Base-by-base conservation (phyloP, 176 grass and related monocot genomes). In the Eleusine coracana region DNA sequence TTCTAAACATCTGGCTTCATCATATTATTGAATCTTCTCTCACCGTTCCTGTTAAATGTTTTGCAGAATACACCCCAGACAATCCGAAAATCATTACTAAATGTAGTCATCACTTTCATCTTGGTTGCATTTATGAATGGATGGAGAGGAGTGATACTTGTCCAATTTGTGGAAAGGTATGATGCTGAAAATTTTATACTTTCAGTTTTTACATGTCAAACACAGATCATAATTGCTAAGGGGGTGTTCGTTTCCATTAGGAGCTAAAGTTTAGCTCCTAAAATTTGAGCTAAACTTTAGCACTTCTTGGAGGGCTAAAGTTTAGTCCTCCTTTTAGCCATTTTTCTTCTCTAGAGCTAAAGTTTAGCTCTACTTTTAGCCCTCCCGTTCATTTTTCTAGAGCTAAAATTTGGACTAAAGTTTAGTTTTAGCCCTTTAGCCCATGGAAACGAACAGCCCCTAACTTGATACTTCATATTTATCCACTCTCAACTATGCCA, bases 51-150 rank as follows among this genome's bases (percentile, higher is more conserved):
- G 17, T 68, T 68, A 31, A 28, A 71, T 21, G 62, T 52, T 3
- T 83, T 55, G 83, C 88, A 97, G 94, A 97, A 80, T 97, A 97
- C 80, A 94, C 92, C 1, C 46, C 55, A 3, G 94, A 94, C 60
- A 97, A 97, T 83, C 94, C 94, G 23, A 94, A 92, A 88, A 94
- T 94, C 60, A 40, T 97, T 60, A 69, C 89, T 59, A 90, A 94
- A 85, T 97, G 94, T 80, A 92, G 85, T 36, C 94, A 97, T 73
- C 92, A 94, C 88, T 97, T 94, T 68, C 94, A 97, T 90, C 88
- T 97, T 75, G 89, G 94, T 59, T 97, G 94, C 88, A 97, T 97
- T 87, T 97, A 94, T 67, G 94, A 97, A 82, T 97, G 94, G 94
- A 97, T 97, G 94, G 94, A 97, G 80, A 86, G 94, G 78, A 94